Evolutionary conservation across 768 basidiomycete species (phyloP), one percentile per base, ranked within the genome.

Genomic region (Kwoniella bestiolae): DNA sequence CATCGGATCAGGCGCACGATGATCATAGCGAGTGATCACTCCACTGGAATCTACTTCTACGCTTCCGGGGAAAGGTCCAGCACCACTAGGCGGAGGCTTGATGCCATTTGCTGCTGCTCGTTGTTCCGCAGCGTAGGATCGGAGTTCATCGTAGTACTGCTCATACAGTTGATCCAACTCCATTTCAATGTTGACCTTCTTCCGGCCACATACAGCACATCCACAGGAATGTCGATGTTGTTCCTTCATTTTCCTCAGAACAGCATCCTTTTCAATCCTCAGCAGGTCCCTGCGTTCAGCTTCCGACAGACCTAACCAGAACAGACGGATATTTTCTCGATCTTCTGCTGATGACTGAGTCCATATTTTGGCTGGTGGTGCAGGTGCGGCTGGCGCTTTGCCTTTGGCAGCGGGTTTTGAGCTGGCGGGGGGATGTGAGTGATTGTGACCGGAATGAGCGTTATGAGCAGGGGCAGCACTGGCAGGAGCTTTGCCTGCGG

Each of bases 101-200:
- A 89, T 91, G 68, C 92, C 90, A 76, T 65, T 69, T 3, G 91
- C 90, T 70, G 91, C 93, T 76, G 92, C 90, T 47, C 78, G 69
- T 61, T 81, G 80, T 38, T 80, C 75, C 84, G 92, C 91, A 83
- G 94, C 96, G 87, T 98, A 98, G 85, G 91, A 89, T 86, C 96
- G 92, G 85, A 99, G 90, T 86, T 98, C 95, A 83, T 96, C 92
- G 88, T 97, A 98, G 87, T 98, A 99, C 85, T 94, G 94, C 87
- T 97, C 95, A 87, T 99, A 99, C 84, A 98, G 89, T 85, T 94
- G 92, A 86, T 98, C 93, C 83, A 99, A 90, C 86, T 99, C 96
- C 85, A 94, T 92, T 85, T 99, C 96, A 85, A 99, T 97, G 70
- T 94, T 94, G 85, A 90, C 90, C 76, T 95, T 90, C 86, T 99